A percentile compares a stretch with the other conserved stretches of the same genome.
Conservation (phyloP, 441 rosid genomes). For the Jatropha multifida region DNA sequence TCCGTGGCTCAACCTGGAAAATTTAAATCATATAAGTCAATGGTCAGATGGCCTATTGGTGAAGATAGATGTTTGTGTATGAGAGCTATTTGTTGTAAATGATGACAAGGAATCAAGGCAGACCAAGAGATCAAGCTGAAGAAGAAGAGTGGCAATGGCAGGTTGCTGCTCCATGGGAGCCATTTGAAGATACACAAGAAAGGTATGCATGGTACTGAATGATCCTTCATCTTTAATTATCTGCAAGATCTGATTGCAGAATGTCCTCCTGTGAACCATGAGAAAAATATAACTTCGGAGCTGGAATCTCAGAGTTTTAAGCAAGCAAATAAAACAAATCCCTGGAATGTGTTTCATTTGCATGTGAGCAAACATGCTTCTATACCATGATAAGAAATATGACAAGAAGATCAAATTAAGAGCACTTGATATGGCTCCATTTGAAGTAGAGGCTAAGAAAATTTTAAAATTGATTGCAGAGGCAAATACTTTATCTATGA, state of each 20-base stretch:
- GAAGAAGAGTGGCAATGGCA: constrained; percentile 57
- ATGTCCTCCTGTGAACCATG: constrained; percentile 44
- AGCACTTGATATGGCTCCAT: background rate
- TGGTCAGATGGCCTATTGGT: constrained; percentile 6
- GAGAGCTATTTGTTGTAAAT: background rate
- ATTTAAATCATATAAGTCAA: constrained; percentile 11
- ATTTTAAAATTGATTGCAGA: background rate
- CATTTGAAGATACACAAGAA: constrained; percentile 74
- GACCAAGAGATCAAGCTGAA: constrained; percentile 73
- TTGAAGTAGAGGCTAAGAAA: background rate
- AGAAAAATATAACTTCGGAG: constrained; percentile 6
- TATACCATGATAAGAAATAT: background rate
- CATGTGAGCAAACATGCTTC: background rate
- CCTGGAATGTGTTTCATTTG: background rate
- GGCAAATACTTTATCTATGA: background rate
- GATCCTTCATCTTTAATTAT: constrained; percentile 59
- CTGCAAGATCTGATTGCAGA: constrained; percentile 51
- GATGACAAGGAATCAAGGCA: constrained; percentile 21
- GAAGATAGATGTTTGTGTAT: background rate
- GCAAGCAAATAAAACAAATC: background rate
- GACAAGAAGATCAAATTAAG: background rate
- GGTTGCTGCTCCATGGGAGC: constrained; percentile 70
- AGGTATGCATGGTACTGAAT: constrained; percentile 67
- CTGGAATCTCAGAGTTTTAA: background rate
- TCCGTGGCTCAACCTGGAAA: constrained; percentile 57